Percentiles rank a stretch among this genome's conserved stretches.
Conservation (phyloP, 345 rosid species). For the Cardamine occulta region DNA sequence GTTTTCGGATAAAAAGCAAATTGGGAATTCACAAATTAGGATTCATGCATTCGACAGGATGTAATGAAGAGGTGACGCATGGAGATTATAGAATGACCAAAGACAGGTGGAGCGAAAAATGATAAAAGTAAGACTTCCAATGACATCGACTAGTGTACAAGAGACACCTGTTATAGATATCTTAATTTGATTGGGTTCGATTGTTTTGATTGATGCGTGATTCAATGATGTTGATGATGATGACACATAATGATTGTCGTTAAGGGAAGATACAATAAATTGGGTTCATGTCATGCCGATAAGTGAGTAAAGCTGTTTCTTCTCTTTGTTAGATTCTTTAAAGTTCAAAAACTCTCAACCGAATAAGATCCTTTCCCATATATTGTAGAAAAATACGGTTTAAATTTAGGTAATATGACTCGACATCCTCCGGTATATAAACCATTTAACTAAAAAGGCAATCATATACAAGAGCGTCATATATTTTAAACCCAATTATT, state of each 20-base stretch:
- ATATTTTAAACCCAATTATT: constrained; percentile 3
- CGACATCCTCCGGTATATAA: not conserved
- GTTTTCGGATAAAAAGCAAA: not conserved
- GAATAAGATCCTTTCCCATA: constrained; percentile 9
- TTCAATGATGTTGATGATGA: constrained; percentile 8
- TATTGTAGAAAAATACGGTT: not conserved
- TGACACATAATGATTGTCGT: constrained; percentile 18
- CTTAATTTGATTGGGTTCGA: not conserved
- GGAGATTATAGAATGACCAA: not conserved
- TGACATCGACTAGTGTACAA: not conserved
- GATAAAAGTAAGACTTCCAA: constrained; percentile 10
- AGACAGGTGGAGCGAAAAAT: not conserved
- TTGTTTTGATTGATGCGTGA: constrained; percentile 7
- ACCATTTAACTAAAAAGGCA: not conserved
- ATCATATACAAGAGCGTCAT: not conserved
- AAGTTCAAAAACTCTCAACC: constrained; percentile 8
- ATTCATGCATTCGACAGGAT: not conserved
- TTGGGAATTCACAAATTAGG: not conserved
- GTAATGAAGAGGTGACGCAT: not conserved
- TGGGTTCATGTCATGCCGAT: constrained; percentile 22
- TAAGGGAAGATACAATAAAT: constrained; percentile 21
- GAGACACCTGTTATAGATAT: constrained; percentile 34
- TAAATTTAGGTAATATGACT: not conserved
- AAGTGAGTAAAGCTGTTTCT: constrained; percentile 5
- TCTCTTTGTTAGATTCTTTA: constrained; percentile 8